phyloP scores from a whole-genome alignment of 2,329 filamentous ascomycete genomes.

The Plenodomus lindquistii region DNA sequence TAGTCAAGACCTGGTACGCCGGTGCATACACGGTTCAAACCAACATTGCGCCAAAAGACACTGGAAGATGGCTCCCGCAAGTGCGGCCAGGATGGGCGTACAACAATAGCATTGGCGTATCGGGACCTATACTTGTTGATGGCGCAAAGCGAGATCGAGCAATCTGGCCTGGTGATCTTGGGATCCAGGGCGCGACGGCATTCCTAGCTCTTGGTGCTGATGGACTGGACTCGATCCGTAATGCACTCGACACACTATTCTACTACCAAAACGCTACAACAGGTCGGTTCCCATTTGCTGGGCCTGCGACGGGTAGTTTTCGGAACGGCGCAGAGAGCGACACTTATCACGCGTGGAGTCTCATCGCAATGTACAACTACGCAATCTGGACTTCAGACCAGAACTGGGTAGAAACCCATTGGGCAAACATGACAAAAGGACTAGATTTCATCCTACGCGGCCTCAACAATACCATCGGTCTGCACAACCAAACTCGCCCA shows the following conservation, averaged over 20 bases:
- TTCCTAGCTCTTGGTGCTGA: slow-evolving; percentile 14
- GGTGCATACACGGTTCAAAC: slow-evolving; percentile 50
- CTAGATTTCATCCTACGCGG: slow-evolving; percentile 18
- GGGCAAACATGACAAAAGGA: slow-evolving; percentile 15
- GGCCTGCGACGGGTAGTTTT: slow-evolving; percentile 17
- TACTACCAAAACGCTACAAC: slow-evolving; percentile 24
- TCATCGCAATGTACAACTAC: slow-evolving; percentile 26
- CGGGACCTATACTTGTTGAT: slow-evolving; percentile 42
- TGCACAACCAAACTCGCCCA: slow-evolving; percentile 19
- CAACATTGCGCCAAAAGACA: slow-evolving; percentile 40
- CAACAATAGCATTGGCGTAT: slow-evolving; percentile 40
- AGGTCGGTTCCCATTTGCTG: slow-evolving; percentile 22
- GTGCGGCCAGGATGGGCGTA: slow-evolving; percentile 38
- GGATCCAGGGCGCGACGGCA: slow-evolving; percentile 16
- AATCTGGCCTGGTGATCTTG: slow-evolving; percentile 39
- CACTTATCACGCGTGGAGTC: slow-evolving; percentile 26
- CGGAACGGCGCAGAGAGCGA: slow-evolving; percentile 20
- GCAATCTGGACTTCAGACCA: slow-evolving; percentile 17
- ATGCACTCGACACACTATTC: slow-evolving; percentile 22
- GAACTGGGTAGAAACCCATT: slow-evolving; percentile 14
- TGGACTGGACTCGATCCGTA: slow-evolving; percentile 15
- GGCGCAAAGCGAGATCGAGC: slow-evolving; percentile 47
- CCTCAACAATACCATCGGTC: slow-evolving; percentile 9
- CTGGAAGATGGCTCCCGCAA: slow-evolving; percentile 33
- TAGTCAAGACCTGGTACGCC: slow-evolving; percentile 63